Conservation (phyloP, 2,329 filamentous ascomycete genomes). For the Periglandula ipomoeae region DNA sequence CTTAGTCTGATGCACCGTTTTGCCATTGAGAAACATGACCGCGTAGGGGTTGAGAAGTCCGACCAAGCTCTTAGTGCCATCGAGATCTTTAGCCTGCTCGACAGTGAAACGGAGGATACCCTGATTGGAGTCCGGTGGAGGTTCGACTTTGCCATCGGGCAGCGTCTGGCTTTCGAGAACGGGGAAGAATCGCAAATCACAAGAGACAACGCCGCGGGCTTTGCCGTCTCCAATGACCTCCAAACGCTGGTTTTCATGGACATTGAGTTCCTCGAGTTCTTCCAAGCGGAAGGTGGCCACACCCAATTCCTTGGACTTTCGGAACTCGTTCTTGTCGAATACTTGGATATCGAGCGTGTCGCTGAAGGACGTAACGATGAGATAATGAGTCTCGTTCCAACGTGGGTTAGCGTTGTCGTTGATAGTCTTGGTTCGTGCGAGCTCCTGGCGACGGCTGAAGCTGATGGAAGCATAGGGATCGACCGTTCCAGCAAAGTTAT, state of each 20-base stretch:
- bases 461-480: constrained; percentile 85
- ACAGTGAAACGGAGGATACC: constrained; percentile 91
- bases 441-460: constrained; percentile 69
- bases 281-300: constrained; percentile 79
- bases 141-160: constrained; percentile 68
- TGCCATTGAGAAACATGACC: constrained; percentile 79
- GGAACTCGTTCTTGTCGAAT: constrained; percentile 89
- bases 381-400: constrained; percentile 96
- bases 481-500: constrained; percentile 84
- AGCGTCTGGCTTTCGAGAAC: constrained; percentile 66
- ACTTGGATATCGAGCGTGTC: constrained; percentile 78
- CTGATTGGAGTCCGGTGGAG: constrained; percentile 80
- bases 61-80: constrained; percentile 83
- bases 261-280: constrained; percentile 63
- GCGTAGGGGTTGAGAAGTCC: constrained; percentile 90
- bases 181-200: constrained; percentile 91
- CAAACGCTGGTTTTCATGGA: constrained; percentile 75
- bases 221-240: constrained; percentile 82
- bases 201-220: constrained; percentile 66
- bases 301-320: constrained; percentile 94
- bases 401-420: constrained; percentile 76
- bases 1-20: constrained; percentile 80
- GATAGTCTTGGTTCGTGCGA: constrained; percentile 83
- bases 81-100: constrained; percentile 93
- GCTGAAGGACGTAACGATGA: constrained; percentile 85